Conservation (phyloP, 352 stramenopile genomes). For the Globisporangium mamillatum region DNA sequence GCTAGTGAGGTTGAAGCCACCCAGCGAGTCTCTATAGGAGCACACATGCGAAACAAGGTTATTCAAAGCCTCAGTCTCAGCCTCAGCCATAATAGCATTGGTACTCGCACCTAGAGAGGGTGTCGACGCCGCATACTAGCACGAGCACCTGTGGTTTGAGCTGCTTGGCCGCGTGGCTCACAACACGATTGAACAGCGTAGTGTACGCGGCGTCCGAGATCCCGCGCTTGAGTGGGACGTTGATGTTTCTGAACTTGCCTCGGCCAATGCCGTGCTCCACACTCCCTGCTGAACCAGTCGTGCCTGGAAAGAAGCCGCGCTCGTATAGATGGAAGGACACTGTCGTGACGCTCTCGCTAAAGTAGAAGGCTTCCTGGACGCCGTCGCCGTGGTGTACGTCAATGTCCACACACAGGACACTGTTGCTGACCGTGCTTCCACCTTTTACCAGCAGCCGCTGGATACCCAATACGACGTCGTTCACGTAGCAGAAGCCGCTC, state of each 20-base stretch:
- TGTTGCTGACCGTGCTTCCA: conserved; percentile 8
- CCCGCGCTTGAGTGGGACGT: conserved; percentile 56
- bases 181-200: conserved; percentile 36
- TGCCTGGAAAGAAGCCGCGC: conserved; percentile 50
- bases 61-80: background rate
- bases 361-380: conserved; percentile 56
- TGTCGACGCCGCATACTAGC: conserved; percentile 72
- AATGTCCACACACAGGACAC: conserved; percentile 54
- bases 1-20: conserved; percentile 50
- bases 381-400: conserved; percentile 67
- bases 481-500: conserved; percentile 77
- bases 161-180: conserved; percentile 33
- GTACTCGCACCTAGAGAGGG: conserved; percentile 27
- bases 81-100: background rate
- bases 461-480: conserved; percentile 61
- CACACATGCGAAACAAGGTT: background rate
- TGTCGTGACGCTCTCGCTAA: conserved; percentile 42
- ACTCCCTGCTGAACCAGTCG: conserved; percentile 21
- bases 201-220: conserved; percentile 54
- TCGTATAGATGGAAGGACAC: conserved; percentile 55
- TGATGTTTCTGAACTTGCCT: conserved; percentile 52
- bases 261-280: conserved; percentile 21
- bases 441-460: conserved; percentile 23
- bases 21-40: conserved; percentile 27
- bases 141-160: conserved; percentile 52